These are phyloP conservation scores for Neonothopanus nambi DNA, from an alignment of 1,284 basidiomycete genomes.

Conservation along the genomic window DNA sequence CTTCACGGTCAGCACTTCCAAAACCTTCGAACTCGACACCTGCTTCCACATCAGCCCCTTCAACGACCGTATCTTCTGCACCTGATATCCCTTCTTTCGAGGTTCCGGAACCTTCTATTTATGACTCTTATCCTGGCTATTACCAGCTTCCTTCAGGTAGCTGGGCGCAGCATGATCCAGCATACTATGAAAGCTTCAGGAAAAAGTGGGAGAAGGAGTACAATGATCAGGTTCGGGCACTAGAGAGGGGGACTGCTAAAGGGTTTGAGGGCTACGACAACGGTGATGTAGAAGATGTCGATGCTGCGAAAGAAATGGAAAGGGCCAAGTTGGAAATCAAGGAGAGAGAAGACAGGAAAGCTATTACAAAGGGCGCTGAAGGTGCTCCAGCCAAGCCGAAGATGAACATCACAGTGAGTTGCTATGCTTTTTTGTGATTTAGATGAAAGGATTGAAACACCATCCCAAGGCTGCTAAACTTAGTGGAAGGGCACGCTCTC, in stretches of 20 bases:
- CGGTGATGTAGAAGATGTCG: constrained; percentile 57
- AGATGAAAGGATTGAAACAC: too few relatives aligned
- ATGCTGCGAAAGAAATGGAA: constrained; percentile 74
- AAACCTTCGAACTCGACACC: constrained; percentile 19
- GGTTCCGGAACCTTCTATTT: constrained; percentile 72
- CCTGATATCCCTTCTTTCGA: constrained; percentile 69
- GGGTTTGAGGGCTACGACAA: constrained; percentile 65
- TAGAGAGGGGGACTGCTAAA: constrained; percentile 66
- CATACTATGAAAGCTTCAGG: constrained; percentile 74
- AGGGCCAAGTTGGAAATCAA: constrained; percentile 67
- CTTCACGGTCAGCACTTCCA: constrained; percentile 15
- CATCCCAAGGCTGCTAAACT: constrained; percentile 59
- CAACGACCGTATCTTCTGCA: constrained; percentile 56
- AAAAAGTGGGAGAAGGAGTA: constrained; percentile 73
- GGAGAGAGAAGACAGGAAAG: constrained; percentile 72
- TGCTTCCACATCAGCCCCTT: constrained; percentile 26
- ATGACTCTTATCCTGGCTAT: constrained; percentile 86
- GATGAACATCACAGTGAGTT: constrained; percentile 70
- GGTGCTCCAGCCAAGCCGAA: constrained; percentile 59
- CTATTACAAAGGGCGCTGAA: constrained; percentile 58
- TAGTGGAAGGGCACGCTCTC: constrained; percentile 64
- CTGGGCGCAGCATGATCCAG: constrained; percentile 78
- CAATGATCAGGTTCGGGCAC: constrained; percentile 63
- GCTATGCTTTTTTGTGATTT: too few relatives aligned
- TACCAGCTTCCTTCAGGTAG: constrained; percentile 80